These are phyloP conservation scores for Pseudohalonectria lignicola DNA, from an alignment of 2,329 filamentous ascomycete species.

Conservation along the genomic window DNA sequence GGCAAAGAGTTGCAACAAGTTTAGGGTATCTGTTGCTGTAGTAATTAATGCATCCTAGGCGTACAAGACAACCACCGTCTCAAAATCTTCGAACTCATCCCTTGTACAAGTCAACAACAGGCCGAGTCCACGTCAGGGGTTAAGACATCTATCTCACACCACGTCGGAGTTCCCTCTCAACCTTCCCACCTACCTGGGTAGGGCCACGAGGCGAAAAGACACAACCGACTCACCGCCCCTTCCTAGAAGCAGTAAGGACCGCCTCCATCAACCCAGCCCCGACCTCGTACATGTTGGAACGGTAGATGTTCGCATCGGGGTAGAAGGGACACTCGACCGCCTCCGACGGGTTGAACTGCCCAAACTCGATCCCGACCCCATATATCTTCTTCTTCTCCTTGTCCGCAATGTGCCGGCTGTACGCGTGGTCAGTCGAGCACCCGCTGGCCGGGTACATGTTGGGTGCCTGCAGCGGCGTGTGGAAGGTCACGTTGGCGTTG, in stretches of 20 bases:
- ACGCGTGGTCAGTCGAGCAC: slow-evolving; percentile 33
- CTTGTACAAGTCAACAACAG: too few species aligned
- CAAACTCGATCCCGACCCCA: slow-evolving; percentile 36
- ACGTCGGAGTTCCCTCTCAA: too few species aligned
- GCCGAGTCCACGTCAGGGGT: too few species aligned
- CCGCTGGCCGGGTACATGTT: slow-evolving; percentile 34
- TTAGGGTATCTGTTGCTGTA: too few species aligned
- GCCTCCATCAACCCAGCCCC: slow-evolving; percentile 37
- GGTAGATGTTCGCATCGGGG: slow-evolving; percentile 28
- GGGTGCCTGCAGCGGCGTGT: slow-evolving; percentile 24
- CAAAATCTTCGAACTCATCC: too few species aligned
- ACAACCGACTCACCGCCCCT: background rate
- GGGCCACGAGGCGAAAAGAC: too few species aligned
- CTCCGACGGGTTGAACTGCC: slow-evolving; percentile 18
- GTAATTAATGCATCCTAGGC: too few species aligned
- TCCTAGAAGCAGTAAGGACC: slow-evolving; percentile 3
- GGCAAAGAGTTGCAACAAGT: too few species aligned
- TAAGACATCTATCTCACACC: too few species aligned
- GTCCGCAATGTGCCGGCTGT: slow-evolving; percentile 28
- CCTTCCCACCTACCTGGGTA: too few species aligned
- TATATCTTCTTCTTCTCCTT: slow-evolving; percentile 24
- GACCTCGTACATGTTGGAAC: slow-evolving; percentile 30
- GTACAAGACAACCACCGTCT: too few species aligned
- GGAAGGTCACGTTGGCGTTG: slow-evolving; percentile 5
- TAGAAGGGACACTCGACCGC: slow-evolving; percentile 28